These are phyloP conservation scores for Metroxylon sagu DNA, from an alignment of 176 grass and related monocot species.

Conservation along the genomic window DNA sequence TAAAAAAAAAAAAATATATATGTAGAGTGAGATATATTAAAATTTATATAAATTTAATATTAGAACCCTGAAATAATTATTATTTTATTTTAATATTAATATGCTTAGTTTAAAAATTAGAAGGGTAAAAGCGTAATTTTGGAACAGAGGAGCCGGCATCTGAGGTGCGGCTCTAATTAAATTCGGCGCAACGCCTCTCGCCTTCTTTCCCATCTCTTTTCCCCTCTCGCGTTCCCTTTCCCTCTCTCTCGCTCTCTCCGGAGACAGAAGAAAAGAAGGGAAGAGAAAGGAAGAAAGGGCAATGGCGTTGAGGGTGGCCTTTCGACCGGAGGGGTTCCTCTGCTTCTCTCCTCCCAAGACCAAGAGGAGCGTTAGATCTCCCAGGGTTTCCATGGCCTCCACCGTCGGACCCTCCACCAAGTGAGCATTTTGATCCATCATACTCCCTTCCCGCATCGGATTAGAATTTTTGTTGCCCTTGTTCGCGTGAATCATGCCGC, in stretches of 20 bases:
- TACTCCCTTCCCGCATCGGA: background rate
- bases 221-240: constrained; percentile 6
- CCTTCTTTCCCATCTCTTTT: background rate
- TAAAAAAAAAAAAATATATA: background rate
- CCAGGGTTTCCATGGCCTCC: constrained; percentile 29
- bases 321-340: constrained; percentile 23
- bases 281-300: background rate
- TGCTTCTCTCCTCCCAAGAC: constrained; percentile 12
- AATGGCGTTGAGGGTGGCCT: constrained; percentile 27
- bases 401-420: constrained; percentile 15
- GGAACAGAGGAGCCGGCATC: background rate
- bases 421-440: constrained; percentile 9
- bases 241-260: constrained; percentile 11
- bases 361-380: constrained; percentile 11
- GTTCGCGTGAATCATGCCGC: no score
- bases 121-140: constrained; percentile 17
- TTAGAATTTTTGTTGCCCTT: background rate
- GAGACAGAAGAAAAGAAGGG: background rate
- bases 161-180: constrained; percentile 6
- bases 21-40: background rate
- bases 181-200: background rate
- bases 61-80: no score
- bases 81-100: no score
- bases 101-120: background rate
- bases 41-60: background rate